Evolutionary conservation across 2,329 filamentous ascomycete genomes (phyloP), one percentile per base, ranked within the genome.

Genomic region (Aspergillus costaricaensis): DNA sequence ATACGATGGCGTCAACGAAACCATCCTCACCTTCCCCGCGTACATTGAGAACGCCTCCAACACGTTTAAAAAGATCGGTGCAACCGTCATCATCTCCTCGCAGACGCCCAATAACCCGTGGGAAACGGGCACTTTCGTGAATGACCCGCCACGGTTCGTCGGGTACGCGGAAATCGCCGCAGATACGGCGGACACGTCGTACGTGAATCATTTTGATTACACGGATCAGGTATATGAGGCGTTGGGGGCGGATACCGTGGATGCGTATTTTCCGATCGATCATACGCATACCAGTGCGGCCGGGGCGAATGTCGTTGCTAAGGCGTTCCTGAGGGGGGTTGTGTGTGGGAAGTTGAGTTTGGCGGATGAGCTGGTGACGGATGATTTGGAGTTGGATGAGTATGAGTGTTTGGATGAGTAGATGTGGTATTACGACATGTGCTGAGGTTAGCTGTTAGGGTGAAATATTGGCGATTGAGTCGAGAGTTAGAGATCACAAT

Each of bases 101-200:
- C 81, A 83, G 53, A 89, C 86, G 0, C 85, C 87, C 0, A 85
- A 88, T 67, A 88, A 89, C 69, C 80, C 83, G 2, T 88, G 85
- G 82, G 85, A 88, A 66, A 78, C 75, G 0, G 86, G 86, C 1
- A 75, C 66, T 0, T 89, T 81, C 64, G 61, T 67, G 8, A 84
- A 83, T 65, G 67, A 66, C 0, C 75, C 82, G 0, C 77, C 78
- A 25, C 78, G 86, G 9, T 89, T 89, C 64, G 84, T 85, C 6
- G 82, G 76, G 19, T 88, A 87, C 66, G 80, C 82, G 19, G 74
- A 79, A 67, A 72, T 78, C 15, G 81, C 82, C 1, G 84, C 81
- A 0, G 71, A 68, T 59, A 72, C 65, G 59, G 75, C 66, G 30
- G 79, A 82, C 8, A 83, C 83, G 2, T 79, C 80, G 8, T 87